Percentiles rank a stretch among this genome's conserved stretches.
These are phyloP conservation scores for Petunia hybrid DNA, from an alignment of 305 asterid species.

Conservation along the genomic window DNA sequence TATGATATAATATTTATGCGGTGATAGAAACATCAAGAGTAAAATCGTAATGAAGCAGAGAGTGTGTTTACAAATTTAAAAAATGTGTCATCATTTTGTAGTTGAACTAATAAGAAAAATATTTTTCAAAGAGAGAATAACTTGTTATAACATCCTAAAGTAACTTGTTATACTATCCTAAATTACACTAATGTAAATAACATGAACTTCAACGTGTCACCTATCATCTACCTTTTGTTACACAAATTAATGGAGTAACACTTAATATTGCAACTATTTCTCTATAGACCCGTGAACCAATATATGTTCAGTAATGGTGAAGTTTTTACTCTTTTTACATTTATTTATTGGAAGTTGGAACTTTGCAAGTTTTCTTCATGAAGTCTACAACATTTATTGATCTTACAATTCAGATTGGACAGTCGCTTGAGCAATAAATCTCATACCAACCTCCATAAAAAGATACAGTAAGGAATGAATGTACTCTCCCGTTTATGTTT, in stretches of 20 bases:
- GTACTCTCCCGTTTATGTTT: too few species aligned
- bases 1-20: too few species aligned
- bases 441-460: neutral
- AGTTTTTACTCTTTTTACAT: neutral
- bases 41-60: too few species aligned
- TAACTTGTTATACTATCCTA: too few species aligned
- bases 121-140: too few species aligned
- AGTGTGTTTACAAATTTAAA: too few species aligned
- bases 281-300: constrained; percentile 1
- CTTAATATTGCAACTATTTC: neutral
- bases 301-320: neutral
- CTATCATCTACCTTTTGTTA: neutral
- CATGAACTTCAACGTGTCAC: neutral
- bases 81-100: too few species aligned
- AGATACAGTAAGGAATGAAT: neutral
- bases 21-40: too few species aligned
- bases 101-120: too few species aligned
- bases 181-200: too few species aligned
- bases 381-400: constrained; percentile 24
- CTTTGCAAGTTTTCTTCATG: neutral
- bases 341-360: neutral
- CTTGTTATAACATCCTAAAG: too few species aligned
- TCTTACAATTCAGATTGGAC: neutral
- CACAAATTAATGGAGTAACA: neutral
- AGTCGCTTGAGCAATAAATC: constrained; percentile 4